Percentiles rank a stretch among this genome's conserved stretches.
Conservation (phyloP, 352 stramenopile species). For the Pythium pyrilobum region DNA sequence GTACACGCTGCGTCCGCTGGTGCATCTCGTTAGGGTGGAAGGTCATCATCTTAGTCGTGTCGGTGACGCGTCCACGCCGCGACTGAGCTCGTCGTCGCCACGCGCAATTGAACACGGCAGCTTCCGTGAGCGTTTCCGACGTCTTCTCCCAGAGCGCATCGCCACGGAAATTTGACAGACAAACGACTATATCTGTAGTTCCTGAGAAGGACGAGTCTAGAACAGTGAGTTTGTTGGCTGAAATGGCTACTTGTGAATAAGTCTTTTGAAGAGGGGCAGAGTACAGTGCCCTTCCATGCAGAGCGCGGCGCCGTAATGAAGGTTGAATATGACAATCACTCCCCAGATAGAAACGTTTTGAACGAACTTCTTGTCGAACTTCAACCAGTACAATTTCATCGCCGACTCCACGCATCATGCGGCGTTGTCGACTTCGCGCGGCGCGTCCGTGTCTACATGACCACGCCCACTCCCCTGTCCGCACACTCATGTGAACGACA, state of each 20-base stretch:
- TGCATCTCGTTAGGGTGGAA: conserved; percentile 20
- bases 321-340: too few relatives aligned
- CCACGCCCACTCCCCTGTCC: too few relatives aligned
- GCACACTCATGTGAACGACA: conserved; percentile 23
- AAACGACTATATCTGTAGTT: conserved; percentile 1
- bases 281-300: not conserved
- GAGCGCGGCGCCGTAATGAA: too few relatives aligned
- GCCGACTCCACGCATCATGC: too few relatives aligned
- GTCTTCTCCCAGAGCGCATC: conserved; percentile 19
- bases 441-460: too few relatives aligned
- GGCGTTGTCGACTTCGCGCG: too few relatives aligned
- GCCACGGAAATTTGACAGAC: conserved; percentile 8
- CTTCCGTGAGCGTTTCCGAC: not conserved
- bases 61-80: not conserved
- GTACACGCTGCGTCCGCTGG: conserved; percentile 5
- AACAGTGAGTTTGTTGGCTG: conserved; percentile 15
- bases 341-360: too few relatives aligned
- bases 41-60: conserved; percentile 11
- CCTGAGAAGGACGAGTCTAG: not conserved
- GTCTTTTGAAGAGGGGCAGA: too few relatives aligned
- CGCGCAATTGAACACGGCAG: conserved; percentile 7
- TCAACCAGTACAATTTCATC: too few relatives aligned
- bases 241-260: conserved; percentile 7
- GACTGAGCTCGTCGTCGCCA: not conserved
- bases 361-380: too few relatives aligned